Percentiles rank a stretch among this genome's conserved stretches.
Evolutionary conservation across 2,329 filamentous ascomycete genomes (phyloP).

Genomic region (Malbranchea cinnamomea): DNA sequence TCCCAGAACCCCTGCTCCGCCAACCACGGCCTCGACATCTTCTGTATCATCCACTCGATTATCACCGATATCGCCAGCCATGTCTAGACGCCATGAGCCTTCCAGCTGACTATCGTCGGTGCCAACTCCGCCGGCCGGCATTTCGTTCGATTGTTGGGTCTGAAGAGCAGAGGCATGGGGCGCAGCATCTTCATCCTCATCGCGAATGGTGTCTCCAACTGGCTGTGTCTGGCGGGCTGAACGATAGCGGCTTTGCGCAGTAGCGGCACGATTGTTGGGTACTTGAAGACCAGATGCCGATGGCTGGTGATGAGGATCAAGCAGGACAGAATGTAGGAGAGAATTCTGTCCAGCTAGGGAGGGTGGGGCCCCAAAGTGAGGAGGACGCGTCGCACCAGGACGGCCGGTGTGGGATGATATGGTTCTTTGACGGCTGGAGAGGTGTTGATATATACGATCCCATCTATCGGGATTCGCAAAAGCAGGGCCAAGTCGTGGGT

Average conservation of each 20-base stretch:
- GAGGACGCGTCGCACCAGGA: conserved; percentile 14
- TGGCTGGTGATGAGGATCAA: conserved; percentile 33
- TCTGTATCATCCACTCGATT: conserved; percentile 34
- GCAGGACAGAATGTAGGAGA: conserved; percentile 28
- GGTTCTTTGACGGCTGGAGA: conserved; percentile 9
- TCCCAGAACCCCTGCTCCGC: conserved; percentile 45
- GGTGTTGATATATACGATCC: conserved; percentile 12
- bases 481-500: conserved; percentile 52
- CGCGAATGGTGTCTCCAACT: conserved; percentile 16
- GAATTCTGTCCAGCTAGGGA: conserved; percentile 16
- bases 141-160: conserved; percentile 11
- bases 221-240: conserved; percentile 15
- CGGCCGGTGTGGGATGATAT: conserved; percentile 13
- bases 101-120: conserved; percentile 44
- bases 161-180: conserved; percentile 9
- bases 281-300: conserved; percentile 25
- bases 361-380: conserved; percentile 12
- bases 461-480: too few relatives aligned
- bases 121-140: conserved; percentile 20
- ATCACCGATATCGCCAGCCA: conserved; percentile 18
- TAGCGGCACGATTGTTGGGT: conserved; percentile 13
- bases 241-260: conserved; percentile 18
- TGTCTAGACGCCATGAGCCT: conserved; percentile 35
- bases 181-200: conserved; percentile 17
- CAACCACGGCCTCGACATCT: conserved; percentile 31